These are phyloP conservation scores for Mortierella alpina DNA, from an alignment of 192 early-diverging fungal species.

Conservation along the genomic window DNA sequence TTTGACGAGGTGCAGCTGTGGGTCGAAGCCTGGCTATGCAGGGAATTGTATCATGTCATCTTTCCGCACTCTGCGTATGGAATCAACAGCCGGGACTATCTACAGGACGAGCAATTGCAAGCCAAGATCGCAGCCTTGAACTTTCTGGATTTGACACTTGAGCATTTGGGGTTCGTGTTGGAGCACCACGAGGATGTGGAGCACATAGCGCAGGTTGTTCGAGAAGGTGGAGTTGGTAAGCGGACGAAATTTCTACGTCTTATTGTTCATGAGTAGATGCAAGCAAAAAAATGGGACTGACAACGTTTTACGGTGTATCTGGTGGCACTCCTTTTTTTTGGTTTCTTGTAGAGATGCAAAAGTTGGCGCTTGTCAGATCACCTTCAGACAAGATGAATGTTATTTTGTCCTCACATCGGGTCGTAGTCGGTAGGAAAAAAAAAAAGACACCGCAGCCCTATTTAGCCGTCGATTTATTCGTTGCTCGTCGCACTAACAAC, in stretches of 20 bases:
- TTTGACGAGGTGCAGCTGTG: conserved; percentile 51
- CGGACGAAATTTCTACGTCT: not conserved
- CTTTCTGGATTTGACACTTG: conserved; percentile 66
- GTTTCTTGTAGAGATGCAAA: conserved; percentile 44
- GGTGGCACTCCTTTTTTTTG: not conserved
- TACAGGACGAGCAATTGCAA: conserved; percentile 70
- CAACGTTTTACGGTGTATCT: not conserved
- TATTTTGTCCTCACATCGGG: conserved; percentile 53
- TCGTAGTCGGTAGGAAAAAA: conserved; percentile 54
- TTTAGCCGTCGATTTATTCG: not conserved
- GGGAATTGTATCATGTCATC: conserved; percentile 54
- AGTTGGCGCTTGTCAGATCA: conserved; percentile 48
- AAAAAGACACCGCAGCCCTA: not conserved
- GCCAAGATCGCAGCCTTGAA: conserved; percentile 77
- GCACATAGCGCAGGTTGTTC: conserved; percentile 55
- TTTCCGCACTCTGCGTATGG: conserved; percentile 41
- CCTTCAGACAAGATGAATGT: conserved; percentile 59
- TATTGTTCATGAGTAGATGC: not conserved
- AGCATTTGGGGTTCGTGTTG: conserved; percentile 67
- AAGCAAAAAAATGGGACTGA: not conserved
- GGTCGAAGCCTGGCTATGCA: conserved; percentile 60
- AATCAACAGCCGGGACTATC: conserved; percentile 61
- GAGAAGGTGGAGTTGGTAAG: conserved; percentile 47
- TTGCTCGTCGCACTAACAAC: not conserved
- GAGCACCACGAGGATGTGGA: conserved; percentile 50